Evolutionary conservation across 1,284 basidiomycete genomes (phyloP).

Genomic region (Singerocomus inundabilis): DNA sequence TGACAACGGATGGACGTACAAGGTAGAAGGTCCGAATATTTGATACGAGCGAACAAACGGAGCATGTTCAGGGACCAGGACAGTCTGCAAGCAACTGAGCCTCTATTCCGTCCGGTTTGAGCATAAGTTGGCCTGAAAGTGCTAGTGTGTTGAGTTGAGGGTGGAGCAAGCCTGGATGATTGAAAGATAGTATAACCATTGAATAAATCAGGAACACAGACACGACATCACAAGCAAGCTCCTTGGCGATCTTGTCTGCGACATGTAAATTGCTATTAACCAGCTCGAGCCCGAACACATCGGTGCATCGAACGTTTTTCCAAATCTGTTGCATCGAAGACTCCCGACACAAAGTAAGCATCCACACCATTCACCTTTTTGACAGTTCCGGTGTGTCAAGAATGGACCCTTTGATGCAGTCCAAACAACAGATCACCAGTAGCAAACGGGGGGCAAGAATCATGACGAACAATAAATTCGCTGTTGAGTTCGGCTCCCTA

Average conservation of each 20-base stretch:
- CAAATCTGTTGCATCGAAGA: slow-evolving; percentile 14
- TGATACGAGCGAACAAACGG: slow-evolving; percentile 29
- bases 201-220: slow-evolving; percentile 60
- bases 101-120: slow-evolving; percentile 38
- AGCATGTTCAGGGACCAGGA: slow-evolving; percentile 41
- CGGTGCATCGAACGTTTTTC: slow-evolving; percentile 44
- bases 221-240: slow-evolving; percentile 56
- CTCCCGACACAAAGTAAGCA: slow-evolving; percentile 43
- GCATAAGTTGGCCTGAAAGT: slow-evolving; percentile 40
- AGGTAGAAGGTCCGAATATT: slow-evolving; percentile 35
- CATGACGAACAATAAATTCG: no score
- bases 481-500: no score
- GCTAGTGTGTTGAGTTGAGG: background rate
- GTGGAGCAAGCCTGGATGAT: no score
- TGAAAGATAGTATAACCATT: slow-evolving; percentile 33
- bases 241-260: slow-evolving; percentile 56
- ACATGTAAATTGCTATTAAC: slow-evolving; percentile 63
- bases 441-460: background rate
- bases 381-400: slow-evolving; percentile 41
- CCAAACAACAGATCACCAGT: slow-evolving; percentile 40
- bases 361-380: slow-evolving; percentile 30
- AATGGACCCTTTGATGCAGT: slow-evolving; percentile 39
- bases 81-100: slow-evolving; percentile 37
- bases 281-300: slow-evolving; percentile 56
- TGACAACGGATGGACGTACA: slow-evolving; percentile 42